Base-by-base conservation (phyloP, 2,329 filamentous ascomycete genomes). In the Byssochlamys sp. region DNA sequence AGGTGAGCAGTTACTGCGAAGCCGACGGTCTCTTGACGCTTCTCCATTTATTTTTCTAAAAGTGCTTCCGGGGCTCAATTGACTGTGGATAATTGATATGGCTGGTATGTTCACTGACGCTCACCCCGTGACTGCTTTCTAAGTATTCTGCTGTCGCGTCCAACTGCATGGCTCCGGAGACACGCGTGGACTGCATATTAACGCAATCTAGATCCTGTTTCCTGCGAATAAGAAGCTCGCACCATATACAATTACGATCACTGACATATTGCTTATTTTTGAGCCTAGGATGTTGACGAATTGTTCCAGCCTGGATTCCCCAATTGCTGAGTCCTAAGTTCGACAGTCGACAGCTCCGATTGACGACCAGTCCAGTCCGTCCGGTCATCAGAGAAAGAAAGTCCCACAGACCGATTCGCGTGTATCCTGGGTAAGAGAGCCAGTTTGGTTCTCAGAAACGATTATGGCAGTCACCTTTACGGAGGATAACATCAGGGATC, bases 401-500 rank as follows among this genome's bases (percentile, higher is more conserved):
- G 39, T n/a, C 7, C 39, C 4, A n/a, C 7, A 45, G 4, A 10
- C 39, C 3, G 5, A 45, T 45, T 45, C 39, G n/a, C 14, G n/a
- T 9, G 19, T 19, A 45, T 19, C 12, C 19, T 19, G 5, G 9
- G 39, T n/a, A 1, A 3, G 7, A 45, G n/a, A 45, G 6, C 14
- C 39, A 7, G 39, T 2, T 12, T 33, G 31, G 31, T 12, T 33
- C 57, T 59, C 62, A 64, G 50, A 24, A 25, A 29, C 35, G 52
- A 63, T 45, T 54, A 75, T 76, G 73, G 67, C 67, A 9, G 62
- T 62, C 57, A 66, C 66, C 53, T 70, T 71, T 54, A 73, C 68
- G 1, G 68, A 71, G 39, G 72, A 75, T 1, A 70, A 69, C 50
- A 67, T 75, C 53, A 71, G 67, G 56, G 86, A 90, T 68, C 78